These are phyloP conservation scores for Glonium stellatum DNA, from an alignment of 495 filamentous ascomycete genomes.

Conservation along the genomic window DNA sequence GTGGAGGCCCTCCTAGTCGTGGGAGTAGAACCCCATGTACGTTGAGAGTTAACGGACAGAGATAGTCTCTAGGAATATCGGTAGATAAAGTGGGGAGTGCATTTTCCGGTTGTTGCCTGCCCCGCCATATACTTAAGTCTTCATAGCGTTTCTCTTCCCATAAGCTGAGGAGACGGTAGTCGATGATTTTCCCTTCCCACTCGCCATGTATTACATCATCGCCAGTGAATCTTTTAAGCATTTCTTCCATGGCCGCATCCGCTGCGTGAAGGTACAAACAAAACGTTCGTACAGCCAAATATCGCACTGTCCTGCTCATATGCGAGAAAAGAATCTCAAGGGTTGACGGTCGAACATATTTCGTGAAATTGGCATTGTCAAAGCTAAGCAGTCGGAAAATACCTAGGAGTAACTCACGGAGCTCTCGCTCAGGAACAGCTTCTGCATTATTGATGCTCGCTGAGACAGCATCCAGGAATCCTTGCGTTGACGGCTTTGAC, in stretches of 20 bases:
- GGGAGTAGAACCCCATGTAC: constrained; percentile 63
- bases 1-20: constrained; percentile 48
- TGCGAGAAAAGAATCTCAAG: constrained; percentile 63
- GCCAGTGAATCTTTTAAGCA: constrained; percentile 58
- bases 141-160: constrained; percentile 58
- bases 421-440: constrained; percentile 4
- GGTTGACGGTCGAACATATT: constrained; percentile 54
- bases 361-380: constrained; percentile 58
- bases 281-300: constrained; percentile 73
- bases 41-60: constrained; percentile 48
- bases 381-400: constrained; percentile 70
- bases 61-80: constrained; percentile 5
- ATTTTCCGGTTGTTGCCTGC: neutral
- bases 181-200: constrained; percentile 70
- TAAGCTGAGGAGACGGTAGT: constrained; percentile 77
- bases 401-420: constrained; percentile 50
- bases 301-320: constrained; percentile 55
- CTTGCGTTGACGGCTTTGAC: constrained; percentile 26
- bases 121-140: constrained; percentile 14
- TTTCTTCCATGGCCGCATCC: constrained; percentile 65
- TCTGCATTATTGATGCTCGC: neutral
- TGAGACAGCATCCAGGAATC: constrained; percentile 36
- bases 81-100: neutral
- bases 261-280: constrained; percentile 72
- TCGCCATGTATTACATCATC: constrained; percentile 54